These are phyloP conservation scores for Penicillium canariense DNA, from an alignment of 495 filamentous ascomycete species.

Conservation along the genomic window DNA sequence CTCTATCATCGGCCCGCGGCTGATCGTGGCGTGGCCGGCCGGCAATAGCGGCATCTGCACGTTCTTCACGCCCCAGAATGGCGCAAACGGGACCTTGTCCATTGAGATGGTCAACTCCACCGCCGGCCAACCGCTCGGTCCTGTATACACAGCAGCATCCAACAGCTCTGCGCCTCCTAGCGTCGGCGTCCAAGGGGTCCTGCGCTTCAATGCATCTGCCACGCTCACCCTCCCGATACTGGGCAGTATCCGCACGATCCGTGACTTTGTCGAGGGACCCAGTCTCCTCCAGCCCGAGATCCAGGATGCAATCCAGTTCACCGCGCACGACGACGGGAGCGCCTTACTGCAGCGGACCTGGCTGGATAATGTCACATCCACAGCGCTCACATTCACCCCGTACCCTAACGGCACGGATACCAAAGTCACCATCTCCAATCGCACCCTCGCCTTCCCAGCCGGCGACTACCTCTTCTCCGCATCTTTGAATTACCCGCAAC, in stretches of 20 bases:
- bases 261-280: constrained; percentile 60
- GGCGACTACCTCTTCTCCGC: constrained; percentile 59
- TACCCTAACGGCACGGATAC: constrained; percentile 23
- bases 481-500: constrained; percentile 59
- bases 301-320: constrained; percentile 47
- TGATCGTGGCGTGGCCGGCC: constrained; percentile 63
- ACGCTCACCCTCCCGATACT: constrained; percentile 52
- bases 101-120: constrained; percentile 51
- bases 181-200: constrained; percentile 50
- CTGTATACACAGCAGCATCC: constrained; percentile 31
- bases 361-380: constrained; percentile 58
- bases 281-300: constrained; percentile 50
- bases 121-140: constrained; percentile 28
- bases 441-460: constrained; percentile 42
- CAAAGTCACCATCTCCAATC: constrained; percentile 36
- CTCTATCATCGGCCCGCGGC: constrained; percentile 50
- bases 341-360: constrained; percentile 50
- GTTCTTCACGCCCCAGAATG: constrained; percentile 54
- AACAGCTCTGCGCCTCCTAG: constrained; percentile 26
- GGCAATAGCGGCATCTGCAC: constrained; percentile 58
- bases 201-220: constrained; percentile 57
- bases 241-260: constrained; percentile 59
- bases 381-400: constrained; percentile 48
- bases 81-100: constrained; percentile 51
- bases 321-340: constrained; percentile 35